Evolutionary conservation across 164 flowering plant species (phyloP).

Genomic region (Vitis rotundifolia): DNA sequence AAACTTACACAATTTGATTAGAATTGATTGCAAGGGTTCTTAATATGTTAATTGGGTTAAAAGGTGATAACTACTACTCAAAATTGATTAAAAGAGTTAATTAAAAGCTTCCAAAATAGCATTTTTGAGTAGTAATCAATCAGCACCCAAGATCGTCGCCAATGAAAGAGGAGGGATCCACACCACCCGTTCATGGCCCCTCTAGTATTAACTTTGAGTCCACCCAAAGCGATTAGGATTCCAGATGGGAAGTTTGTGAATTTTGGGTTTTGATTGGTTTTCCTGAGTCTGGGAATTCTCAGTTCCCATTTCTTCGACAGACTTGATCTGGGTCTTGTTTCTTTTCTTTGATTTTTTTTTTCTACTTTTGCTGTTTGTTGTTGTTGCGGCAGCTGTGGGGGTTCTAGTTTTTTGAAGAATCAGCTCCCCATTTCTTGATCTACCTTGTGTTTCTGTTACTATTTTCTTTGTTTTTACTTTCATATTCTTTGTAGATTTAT

Average conservation of each 20-base stretch:
- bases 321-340: slow-evolving; percentile 6
- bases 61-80: too few relatives aligned
- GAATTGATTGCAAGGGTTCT: too few relatives aligned
- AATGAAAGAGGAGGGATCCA: too few relatives aligned
- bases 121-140: too few relatives aligned
- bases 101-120: too few relatives aligned
- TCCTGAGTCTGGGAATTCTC: neutral
- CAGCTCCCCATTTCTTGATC: too few relatives aligned
- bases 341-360: slow-evolving; percentile 6
- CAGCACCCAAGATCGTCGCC: too few relatives aligned
- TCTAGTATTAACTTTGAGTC: slow-evolving; percentile 38
- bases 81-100: too few relatives aligned
- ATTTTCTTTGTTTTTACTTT: neutral
- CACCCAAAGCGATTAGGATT: slow-evolving; percentile 39
- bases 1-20: too few relatives aligned
- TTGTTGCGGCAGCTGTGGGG: neutral
- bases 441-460: too few relatives aligned
- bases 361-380: neutral
- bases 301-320: slow-evolving; percentile 6
- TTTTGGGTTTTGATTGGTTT: slow-evolving; percentile 1
- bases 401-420: too few relatives aligned
- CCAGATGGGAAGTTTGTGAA: slow-evolving; percentile 19
- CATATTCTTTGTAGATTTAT: neutral
- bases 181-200: slow-evolving; percentile 22
- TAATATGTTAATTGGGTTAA: too few relatives aligned